phyloP scores from a whole-genome alignment of 2,329 filamentous ascomycete species.

The Tolypocladium album region DNA sequence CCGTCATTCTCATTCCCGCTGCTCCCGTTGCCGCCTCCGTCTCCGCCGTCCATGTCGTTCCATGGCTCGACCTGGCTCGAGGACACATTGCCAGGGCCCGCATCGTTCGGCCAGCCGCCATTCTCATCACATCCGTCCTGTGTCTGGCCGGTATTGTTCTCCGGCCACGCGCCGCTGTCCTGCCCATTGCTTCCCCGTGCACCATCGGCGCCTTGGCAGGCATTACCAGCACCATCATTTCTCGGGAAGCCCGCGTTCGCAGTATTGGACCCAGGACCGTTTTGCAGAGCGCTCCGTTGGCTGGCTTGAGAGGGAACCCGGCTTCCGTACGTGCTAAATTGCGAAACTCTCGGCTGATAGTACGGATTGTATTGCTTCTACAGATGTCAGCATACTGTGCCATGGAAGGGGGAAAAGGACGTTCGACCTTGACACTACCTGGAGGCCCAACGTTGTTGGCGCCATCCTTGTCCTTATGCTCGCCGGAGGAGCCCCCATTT shows the following conservation, averaged over 20 bases:
- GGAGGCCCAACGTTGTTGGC: conserved; percentile 20
- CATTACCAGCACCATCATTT: conserved; percentile 1
- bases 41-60: conserved; percentile 3
- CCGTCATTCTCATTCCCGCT: neutral
- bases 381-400: neutral
- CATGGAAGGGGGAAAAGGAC: neutral
- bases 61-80: neutral
- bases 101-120: neutral
- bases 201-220: neutral
- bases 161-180: conserved; percentile 2
- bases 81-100: neutral
- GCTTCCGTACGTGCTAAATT: conserved; percentile 10
- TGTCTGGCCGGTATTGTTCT: conserved; percentile 2
- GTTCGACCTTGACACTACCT: conserved; percentile 1
- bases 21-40: conserved; percentile 8
- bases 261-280: neutral
- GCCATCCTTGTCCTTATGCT: conserved; percentile 12
- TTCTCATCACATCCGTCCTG: neutral
- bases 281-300: neutral
- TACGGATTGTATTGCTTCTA: conserved; percentile 15
- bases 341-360: conserved; percentile 9
- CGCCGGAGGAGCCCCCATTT: conserved; percentile 7
- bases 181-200: neutral
- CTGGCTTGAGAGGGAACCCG: conserved; percentile 2
- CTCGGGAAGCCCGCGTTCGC: neutral